Evolutionary conservation across 2,329 filamentous ascomycete species (phyloP), one percentile per base, ranked within the genome.

Genomic region (Venturia effusa): DNA sequence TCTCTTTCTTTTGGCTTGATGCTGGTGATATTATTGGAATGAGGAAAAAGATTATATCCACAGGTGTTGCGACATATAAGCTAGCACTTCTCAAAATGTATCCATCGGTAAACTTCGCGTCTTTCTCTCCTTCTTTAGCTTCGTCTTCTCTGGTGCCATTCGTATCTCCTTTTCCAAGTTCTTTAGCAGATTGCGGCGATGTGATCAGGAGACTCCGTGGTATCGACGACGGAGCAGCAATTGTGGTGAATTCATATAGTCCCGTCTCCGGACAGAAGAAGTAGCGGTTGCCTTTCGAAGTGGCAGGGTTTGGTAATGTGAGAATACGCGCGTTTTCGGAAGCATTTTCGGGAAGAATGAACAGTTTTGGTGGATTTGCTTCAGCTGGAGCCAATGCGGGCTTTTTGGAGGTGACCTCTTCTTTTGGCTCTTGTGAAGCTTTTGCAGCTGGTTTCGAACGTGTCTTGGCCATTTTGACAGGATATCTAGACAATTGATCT

Each of bases 31-130:
- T 80, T 4, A 86, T 83, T 0, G 93, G 89, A 1, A 97, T 78
- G 3, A 96, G 72, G 61, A 97, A 79, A 76, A 97, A 97, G 3
- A 97, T 72, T 5, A 90, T 83, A 73, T 99, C 94, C 63, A 96
- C 80, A 1, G 86, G 84, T 1, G 94, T 96, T 10, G 93, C 90
- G 65, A 97, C 76, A 70, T 89, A 88, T n/a, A 97, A 77, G 66
- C 92, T 86, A 40, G 90, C 85, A 54, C 81, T 81, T 69, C 86
- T 86, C 40, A 86, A 82, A 30, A 90, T 76, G 68, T 83, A 84
- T 15, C 81, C 84, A 19, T 48, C 40, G 17, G 37, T 39, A 15
- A 40, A 51, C 10, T 41, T 61, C 30, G n/a, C 37, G 39, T 22
- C 67, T 64, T 13, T 65, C 51, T 27, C 30, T 32, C 15, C 15